Conservation (phyloP, 176 grass and related monocot species). For the Oryza australiensis region DNA sequence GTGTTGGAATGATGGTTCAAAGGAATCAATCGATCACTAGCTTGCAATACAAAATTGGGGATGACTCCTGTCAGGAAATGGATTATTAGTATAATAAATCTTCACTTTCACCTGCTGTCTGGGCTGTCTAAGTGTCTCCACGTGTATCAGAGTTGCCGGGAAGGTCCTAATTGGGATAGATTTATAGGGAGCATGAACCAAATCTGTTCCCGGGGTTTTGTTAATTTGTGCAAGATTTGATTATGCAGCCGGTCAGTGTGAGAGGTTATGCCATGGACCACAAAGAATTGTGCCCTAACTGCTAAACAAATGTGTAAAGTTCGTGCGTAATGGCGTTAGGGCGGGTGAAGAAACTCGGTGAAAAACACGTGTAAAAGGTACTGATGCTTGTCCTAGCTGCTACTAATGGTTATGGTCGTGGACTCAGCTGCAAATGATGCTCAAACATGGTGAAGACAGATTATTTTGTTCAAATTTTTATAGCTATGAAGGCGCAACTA, state of each 20-base stretch:
- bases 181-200: not conserved
- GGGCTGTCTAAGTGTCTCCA: not conserved
- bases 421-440: not conserved
- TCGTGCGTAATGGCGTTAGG: not conserved
- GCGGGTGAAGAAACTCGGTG: not conserved
- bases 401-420: too few species aligned
- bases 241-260: not conserved
- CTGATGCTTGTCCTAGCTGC: not conserved
- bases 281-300: not conserved
- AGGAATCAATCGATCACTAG: not conserved
- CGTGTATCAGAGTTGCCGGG: constrained; percentile 14
- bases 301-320: not conserved
- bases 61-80: not conserved
- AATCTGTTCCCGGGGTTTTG: not conserved
- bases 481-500: too few species aligned
- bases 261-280: not conserved
- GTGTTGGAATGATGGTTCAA: constrained; percentile 6
- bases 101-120: not conserved
- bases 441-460: not conserved
- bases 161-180: not conserved
- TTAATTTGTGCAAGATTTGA: not conserved
- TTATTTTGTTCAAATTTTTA: too few species aligned
- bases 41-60: not conserved
- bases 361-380: not conserved
- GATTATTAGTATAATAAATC: not conserved